phyloP scores from a whole-genome alignment of 2,329 filamentous ascomycete species.

The Aureobasidium vineae region DNA sequence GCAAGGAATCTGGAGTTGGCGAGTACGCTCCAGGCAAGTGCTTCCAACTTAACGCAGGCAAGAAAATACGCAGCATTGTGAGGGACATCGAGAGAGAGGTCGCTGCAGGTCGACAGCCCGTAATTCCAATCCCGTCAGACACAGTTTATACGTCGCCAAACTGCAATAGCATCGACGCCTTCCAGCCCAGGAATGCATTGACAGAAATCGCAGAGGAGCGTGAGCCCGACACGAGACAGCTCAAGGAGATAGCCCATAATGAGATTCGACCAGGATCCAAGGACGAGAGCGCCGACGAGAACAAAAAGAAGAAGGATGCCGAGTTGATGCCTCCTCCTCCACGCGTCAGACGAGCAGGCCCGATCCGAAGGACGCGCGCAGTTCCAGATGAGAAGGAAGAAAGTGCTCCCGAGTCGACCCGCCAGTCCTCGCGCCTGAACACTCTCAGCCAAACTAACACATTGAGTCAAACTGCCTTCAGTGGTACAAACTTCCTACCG shows the following conservation, averaged over 20 bases:
- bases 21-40: conserved; percentile 48
- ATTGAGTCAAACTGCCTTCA: conserved; percentile 18
- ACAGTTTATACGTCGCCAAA: conserved; percentile 51
- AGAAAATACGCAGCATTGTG: conserved; percentile 50
- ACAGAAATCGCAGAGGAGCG: conserved; percentile 44
- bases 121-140: conserved; percentile 50
- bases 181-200: conserved; percentile 37
- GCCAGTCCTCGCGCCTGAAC: conserved; percentile 15
- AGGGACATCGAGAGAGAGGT: conserved; percentile 52
- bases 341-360: conserved; percentile 25
- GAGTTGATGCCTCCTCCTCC: conserved; percentile 38
- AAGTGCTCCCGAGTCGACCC: conserved; percentile 3
- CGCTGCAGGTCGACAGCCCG: conserved; percentile 48
- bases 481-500: conserved; percentile 1
- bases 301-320: conserved; percentile 34
- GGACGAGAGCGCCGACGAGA: conserved; percentile 15
- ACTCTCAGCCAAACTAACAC: conserved; percentile 21
- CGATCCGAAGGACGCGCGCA: conserved; percentile 19
- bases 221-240: conserved; percentile 42
- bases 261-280: conserved; percentile 33
- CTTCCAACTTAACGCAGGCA: conserved; percentile 49
- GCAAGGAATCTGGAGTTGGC: conserved; percentile 52
- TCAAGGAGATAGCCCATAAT: conserved; percentile 50
- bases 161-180: conserved; percentile 41
- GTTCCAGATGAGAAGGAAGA: conserved; percentile 15